These are phyloP conservation scores for Cucurbita moschata DNA, from an alignment of 306 rosid species.

Conservation along the genomic window DNA sequence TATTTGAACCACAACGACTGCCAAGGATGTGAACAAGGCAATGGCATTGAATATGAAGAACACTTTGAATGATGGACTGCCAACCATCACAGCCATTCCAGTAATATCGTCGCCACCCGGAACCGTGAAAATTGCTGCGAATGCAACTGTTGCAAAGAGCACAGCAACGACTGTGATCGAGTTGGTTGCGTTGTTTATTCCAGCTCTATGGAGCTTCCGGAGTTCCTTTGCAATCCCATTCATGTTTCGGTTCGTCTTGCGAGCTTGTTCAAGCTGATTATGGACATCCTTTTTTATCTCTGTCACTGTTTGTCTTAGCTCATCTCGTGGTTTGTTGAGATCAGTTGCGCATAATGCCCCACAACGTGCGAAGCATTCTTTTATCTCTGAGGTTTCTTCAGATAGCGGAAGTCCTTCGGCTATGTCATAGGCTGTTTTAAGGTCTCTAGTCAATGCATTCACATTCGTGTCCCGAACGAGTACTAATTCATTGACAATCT, in stretches of 20 bases:
- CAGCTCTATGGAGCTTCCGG: constrained; percentile 53
- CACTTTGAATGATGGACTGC: constrained; percentile 34
- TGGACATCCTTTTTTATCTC: constrained; percentile 65
- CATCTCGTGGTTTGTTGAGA: constrained; percentile 76
- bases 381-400: constrained; percentile 43
- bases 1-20: constrained; percentile 82
- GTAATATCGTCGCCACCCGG: constrained; percentile 54
- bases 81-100: constrained; percentile 43
- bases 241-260: constrained; percentile 60
- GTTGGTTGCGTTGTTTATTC: constrained; percentile 71
- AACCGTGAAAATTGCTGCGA: constrained; percentile 75
- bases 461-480: constrained; percentile 49
- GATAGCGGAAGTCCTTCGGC: constrained; percentile 66
- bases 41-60: constrained; percentile 60
- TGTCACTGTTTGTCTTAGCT: constrained; percentile 55
- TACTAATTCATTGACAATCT: constrained; percentile 67
- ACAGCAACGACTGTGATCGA: constrained; percentile 81
- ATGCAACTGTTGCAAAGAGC: constrained; percentile 77
- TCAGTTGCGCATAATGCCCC: constrained; percentile 63
- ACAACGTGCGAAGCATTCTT: constrained; percentile 34
- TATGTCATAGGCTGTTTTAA: constrained; percentile 70
- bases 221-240: constrained; percentile 64
- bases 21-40: constrained; percentile 62
- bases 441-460: constrained; percentile 65
- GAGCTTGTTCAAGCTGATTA: constrained; percentile 73